Conservation (phyloP, 106 monocot species). For the Acanthochlamys bracteata region DNA sequence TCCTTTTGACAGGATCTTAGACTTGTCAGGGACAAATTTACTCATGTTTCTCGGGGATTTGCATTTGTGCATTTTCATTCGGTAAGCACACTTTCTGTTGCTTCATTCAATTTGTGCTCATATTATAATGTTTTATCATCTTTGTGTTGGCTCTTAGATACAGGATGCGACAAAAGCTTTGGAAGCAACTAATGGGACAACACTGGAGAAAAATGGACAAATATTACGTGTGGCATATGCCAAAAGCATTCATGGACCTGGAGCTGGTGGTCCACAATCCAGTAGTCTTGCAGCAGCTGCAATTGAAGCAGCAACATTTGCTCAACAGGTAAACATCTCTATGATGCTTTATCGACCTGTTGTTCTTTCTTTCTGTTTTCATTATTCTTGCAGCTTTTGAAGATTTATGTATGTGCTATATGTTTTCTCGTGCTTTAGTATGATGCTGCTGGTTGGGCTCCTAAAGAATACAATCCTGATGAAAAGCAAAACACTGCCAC, state of each 20-base stretch:
- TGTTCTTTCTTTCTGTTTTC: background rate
- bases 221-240: constrained; percentile 91
- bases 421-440: constrained; percentile 44
- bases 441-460: constrained; percentile 93
- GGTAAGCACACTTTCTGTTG: constrained; percentile 31
- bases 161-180: constrained; percentile 94
- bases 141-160: constrained; percentile 34
- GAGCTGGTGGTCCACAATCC: constrained; percentile 49
- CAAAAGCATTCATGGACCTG: constrained; percentile 88
- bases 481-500: constrained; percentile 38
- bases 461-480: constrained; percentile 95
- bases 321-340: constrained; percentile 63
- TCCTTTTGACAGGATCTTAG: constrained; percentile 66
- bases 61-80: constrained; percentile 95
- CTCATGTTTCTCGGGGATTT: constrained; percentile 96
- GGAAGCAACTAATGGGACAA: constrained; percentile 90
- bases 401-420: background rate
- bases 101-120: too few species aligned
- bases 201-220: constrained; percentile 88
- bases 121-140: constrained; percentile 6
- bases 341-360: too few species aligned
- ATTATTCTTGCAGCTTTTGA: background rate
- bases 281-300: constrained; percentile 97
- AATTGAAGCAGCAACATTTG: constrained; percentile 95
- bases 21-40: constrained; percentile 94